Evolutionary conservation across 495 filamentous ascomycete species (phyloP), one percentile per base, ranked within the genome.

Genomic region (Annulohypoxylon moriforme): DNA sequence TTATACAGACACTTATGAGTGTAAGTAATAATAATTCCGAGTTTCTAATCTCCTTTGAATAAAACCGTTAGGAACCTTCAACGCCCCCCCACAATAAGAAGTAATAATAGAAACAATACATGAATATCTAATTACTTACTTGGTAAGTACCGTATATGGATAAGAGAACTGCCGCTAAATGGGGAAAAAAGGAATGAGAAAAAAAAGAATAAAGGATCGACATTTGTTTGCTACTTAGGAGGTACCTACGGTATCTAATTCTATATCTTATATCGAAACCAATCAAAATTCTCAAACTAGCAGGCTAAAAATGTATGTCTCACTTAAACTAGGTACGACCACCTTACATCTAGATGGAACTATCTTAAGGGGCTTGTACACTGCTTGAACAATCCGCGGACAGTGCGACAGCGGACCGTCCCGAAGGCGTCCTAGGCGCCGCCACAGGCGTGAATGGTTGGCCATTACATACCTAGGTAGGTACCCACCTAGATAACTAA

Each of bases 401-500:
- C 50, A 55, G 27, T 34, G 7, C 16, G 29, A 55, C n/a, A 9
- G 14, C 50, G 50, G 50, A 20, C 50, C 50, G 50, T 55, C 29
- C 50, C 50, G 50, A 55, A 20, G 50, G 34, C 29, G 34, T 13
- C 11, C 14, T 55, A 13, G 6, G 5, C 29, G 50, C n/a, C 29
- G 22, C 27, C 8, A 34, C n/a, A 22, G 16, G 3, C 36, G 13
- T 55, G n/a, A 34, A 55, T 20, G 29, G 29, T 53, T 53, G 27
- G 29, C 27, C 5, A 4, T 14, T 4, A 29, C 27, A 0, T 40
- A 40, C 36, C 36, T 40, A 40, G 36, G 2, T 40, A 40, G 36
- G 36, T 40, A 40, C 36, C 36, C n/a, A 14, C 36, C n/a, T 34
- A 10, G 16, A 6, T 25, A 22, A 11, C 14, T 3, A 25, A 11